These are phyloP conservation scores for Coniella lustricola DNA, from an alignment of 2,329 filamentous ascomycete genomes.

Conservation along the genomic window DNA sequence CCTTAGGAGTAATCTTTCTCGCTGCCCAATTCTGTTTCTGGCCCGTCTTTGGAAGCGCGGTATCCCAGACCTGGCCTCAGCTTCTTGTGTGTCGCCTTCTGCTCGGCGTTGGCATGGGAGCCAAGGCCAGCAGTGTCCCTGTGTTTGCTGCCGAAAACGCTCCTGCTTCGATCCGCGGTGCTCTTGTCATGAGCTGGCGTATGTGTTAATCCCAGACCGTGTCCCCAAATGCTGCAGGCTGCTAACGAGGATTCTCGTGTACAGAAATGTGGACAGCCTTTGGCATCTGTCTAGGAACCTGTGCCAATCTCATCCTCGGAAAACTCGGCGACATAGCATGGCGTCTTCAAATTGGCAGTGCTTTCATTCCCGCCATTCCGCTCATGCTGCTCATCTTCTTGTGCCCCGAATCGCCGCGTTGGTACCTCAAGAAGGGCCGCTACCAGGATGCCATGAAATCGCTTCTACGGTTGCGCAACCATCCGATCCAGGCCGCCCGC, in stretches of 20 bases:
- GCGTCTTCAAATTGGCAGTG: constrained; percentile 57
- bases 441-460: constrained; percentile 49
- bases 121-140: constrained; percentile 55
- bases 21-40: constrained; percentile 45
- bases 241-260: constrained; percentile 28
- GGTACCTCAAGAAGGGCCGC: constrained; percentile 56
- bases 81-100: constrained; percentile 60
- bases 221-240: constrained; percentile 45
- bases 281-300: constrained; percentile 46
- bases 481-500: constrained; percentile 51
- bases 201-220: constrained; percentile 26
- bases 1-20: constrained; percentile 20
- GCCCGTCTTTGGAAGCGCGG: constrained; percentile 55
- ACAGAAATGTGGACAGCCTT: constrained; percentile 50
- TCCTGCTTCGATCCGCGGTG: constrained; percentile 45
- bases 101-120: constrained; percentile 63
- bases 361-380: constrained; percentile 58
- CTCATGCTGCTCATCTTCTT: constrained; percentile 50
- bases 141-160: constrained; percentile 48
- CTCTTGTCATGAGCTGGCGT: constrained; percentile 50
- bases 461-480: constrained; percentile 50
- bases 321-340: constrained; percentile 52
- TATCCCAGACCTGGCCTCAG: constrained; percentile 59
- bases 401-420: constrained; percentile 59
- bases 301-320: constrained; percentile 58